Base-by-base conservation (phyloP, 768 basidiomycete genomes). In the Hericium alpestre region DNA sequence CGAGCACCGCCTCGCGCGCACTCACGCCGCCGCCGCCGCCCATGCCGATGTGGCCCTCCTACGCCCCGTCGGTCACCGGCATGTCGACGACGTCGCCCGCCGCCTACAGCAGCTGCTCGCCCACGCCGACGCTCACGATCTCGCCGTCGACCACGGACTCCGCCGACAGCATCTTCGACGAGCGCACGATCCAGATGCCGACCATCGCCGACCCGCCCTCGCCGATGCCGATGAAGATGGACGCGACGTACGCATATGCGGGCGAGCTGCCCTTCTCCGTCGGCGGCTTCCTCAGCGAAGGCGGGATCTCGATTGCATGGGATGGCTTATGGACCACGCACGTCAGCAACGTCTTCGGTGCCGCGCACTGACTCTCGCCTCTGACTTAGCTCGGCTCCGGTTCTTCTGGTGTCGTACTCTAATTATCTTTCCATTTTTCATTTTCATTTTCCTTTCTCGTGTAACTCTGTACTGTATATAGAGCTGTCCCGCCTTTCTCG, bases 1-100 rank as follows among this genome's bases (percentile, higher is more conserved):
- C 90, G n/a, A 84, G 69, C 38, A 91, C 78, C 47, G 81, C 78
- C 69, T 90, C 84, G 52, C 84, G 71, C 41, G 83, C 79, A 69
- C 51, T 68, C 70, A 64, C 74, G 6, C 49, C 16, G 47, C 79
- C 68, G 38, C 71, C 63, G 49, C 76, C 20, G 43, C 43, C 43
- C 20, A 53, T 39, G 13, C 52, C 52, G 13, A 38, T 53, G 37
- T 51, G 50, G 50, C n/a, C 50, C 5, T 37, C 50, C n/a, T 20
- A 32, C 32, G 32, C 32, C 32, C 32, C 22, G 20, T 16, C 37
- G 27, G 27, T 32, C 16, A 5, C 38, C 41, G 16, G 41, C 20
- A n/a, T 23, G 6, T 58, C 59, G 13, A 50, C 59, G 18, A 56
- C 57, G 32, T 50, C 56, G 2, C 32, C 32, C 6, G 53, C 51